phyloP scores from a whole-genome alignment of 2,329 filamentous ascomycete species.

The Talaromyces sp. region DNA sequence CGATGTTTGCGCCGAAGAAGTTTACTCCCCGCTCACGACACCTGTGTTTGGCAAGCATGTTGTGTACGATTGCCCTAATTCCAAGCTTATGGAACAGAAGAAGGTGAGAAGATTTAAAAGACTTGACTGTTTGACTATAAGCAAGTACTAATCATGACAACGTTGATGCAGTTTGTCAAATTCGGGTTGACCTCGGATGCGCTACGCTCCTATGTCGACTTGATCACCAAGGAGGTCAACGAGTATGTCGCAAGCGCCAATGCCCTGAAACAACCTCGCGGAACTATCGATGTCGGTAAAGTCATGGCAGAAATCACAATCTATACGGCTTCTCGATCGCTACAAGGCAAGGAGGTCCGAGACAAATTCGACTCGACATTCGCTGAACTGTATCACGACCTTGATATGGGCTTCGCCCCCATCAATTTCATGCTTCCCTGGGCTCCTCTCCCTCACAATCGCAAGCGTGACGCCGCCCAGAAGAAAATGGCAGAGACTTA shows the following conservation, averaged over 20 bases:
- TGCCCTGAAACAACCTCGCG: constrained; percentile 57
- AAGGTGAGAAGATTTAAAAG: constrained; percentile 54
- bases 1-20: constrained; percentile 86
- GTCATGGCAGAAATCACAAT: constrained; percentile 74
- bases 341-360: constrained; percentile 74
- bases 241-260: constrained; percentile 55
- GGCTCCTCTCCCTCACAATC: constrained; percentile 73
- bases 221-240: constrained; percentile 70
- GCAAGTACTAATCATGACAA: constrained; percentile 5
- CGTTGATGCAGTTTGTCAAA: constrained; percentile 53
- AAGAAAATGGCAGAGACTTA: constrained; percentile 68
- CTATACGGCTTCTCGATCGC: constrained; percentile 71
- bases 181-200: constrained; percentile 59
- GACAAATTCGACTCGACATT: constrained; percentile 67
- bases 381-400: constrained; percentile 72
- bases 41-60: constrained; percentile 78
- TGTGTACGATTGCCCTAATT: constrained; percentile 85
- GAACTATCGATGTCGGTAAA: constrained; percentile 60
- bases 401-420: constrained; percentile 73
- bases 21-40: constrained; percentile 72
- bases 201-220: constrained; percentile 67
- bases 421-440: constrained; percentile 81
- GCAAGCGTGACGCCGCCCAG: constrained; percentile 66
- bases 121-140: not conserved
- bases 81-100: constrained; percentile 94